Conservation (phyloP, 495 filamentous ascomycete genomes). For the Neurospora sp. region DNA sequence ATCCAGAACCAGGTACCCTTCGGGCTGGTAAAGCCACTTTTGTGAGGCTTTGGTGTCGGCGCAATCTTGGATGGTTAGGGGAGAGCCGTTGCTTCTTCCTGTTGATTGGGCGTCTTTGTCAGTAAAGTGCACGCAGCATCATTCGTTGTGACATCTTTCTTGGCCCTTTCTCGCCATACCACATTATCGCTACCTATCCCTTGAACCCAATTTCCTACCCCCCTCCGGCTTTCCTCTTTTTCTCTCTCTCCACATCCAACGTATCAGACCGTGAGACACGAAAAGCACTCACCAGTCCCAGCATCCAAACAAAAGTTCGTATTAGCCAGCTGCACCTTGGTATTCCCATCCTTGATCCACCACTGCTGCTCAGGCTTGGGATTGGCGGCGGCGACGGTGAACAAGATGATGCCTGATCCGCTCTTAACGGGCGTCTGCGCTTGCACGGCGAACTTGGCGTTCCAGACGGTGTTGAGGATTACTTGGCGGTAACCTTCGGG, state of each 20-base stretch:
- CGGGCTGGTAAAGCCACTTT: constrained; percentile 36
- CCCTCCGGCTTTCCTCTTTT: too few relatives aligned
- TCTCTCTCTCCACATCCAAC: too few relatives aligned
- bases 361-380: constrained; percentile 38
- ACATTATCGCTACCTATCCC: too few relatives aligned
- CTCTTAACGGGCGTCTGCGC: constrained; percentile 24
- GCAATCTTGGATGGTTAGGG: constrained; percentile 26
- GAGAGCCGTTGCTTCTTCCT: constrained; percentile 39
- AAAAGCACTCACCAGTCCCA: constrained; percentile 17
- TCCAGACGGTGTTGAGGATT: constrained; percentile 39
- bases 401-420: constrained; percentile 35
- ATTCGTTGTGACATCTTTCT: too few relatives aligned
- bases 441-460: constrained; percentile 41
- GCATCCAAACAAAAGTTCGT: constrained; percentile 40
- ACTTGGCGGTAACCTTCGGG: constrained; percentile 35
- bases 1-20: constrained; percentile 16
- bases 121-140: too few relatives aligned
- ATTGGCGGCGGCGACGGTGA: constrained; percentile 22
- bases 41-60: constrained; percentile 29
- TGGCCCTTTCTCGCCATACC: too few relatives aligned
- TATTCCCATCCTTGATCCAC: constrained; percentile 32
- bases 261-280: too few relatives aligned
- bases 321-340: constrained; percentile 35
- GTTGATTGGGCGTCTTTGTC: constrained; percentile 20
- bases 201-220: too few relatives aligned